Evolutionary conservation across 1,284 basidiomycete genomes (phyloP), one percentile per base, ranked within the genome.

Genomic region (Cryptococcus maquisensis): DNA sequence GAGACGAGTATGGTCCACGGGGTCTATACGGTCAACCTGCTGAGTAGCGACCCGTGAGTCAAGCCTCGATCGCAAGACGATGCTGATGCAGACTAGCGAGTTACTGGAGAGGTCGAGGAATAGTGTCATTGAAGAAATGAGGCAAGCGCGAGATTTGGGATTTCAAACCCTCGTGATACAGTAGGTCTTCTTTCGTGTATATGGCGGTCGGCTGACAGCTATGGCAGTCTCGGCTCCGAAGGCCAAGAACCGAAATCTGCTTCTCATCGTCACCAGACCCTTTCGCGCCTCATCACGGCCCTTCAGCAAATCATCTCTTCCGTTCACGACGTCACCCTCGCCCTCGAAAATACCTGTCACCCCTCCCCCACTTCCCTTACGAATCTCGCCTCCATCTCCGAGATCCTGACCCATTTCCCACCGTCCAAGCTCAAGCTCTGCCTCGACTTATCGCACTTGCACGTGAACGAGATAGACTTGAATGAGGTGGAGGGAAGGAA

Each of bases 361-460:
- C 51, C 54, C 15, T 59, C 54, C 6, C 45, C 45, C 20, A 32
- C 15, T 18, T 55, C 51, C 13, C 28, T 58, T 6, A 55, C 55
- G 1, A 50, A 47, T 1, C 51, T 57, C 23, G 24, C 38, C 26
- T 48, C 51, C 1, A 45, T 58, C 16, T 7, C 49, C 4, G 24
- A 38, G 0, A 51, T 56, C 12, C 37, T 61, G 2, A 18, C 51
- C 4, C 32, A 36, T 16, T 28, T 53, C 18, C 49, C 52, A 13
- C 44, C 51, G n/a, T 38, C 48, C 1, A 38, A 48, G 39, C 32
- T 64, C 20, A 60, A 57, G 35, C n/a, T 66, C 37, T 63, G 62
- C 39, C 23, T 66, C 7, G 64, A 66, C 42, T 50, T 66, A 1
- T 60, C 60, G 24, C 64, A 66, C 38, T 23, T 61, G 4, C 58